Base-by-base conservation (phyloP, 2,329 filamentous ascomycete species). In the Neofusicoccum ribis region DNA sequence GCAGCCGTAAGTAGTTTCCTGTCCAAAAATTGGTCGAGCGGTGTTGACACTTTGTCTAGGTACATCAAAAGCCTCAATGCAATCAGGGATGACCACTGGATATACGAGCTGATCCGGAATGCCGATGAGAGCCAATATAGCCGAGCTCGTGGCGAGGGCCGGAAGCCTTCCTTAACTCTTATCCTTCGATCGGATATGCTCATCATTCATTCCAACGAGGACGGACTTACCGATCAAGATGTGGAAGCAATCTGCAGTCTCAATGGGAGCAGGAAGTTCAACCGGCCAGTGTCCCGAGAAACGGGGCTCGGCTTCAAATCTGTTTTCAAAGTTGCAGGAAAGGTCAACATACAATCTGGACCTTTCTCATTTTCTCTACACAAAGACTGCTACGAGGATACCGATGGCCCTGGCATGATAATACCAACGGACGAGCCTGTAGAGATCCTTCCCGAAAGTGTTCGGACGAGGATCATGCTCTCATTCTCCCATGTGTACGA, bases 331-430 rank as follows among this genome's bases (percentile, higher is more conserved):
- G 69, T 75, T 14, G 75, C 76, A 2, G 65, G 70, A 2, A 74
- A 74, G 23, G 78, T 79, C 9, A 70, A 74, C n/a, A 73, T 81
- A 17, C 78, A 80, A 59, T 81, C 79, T 0, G 75, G 74, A 0
- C 27, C 71, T 0, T 80, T 74, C 67, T 77, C 74, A 0, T 81
- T 80, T 65, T 69, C 64, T 2, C 80, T 79, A 51, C 50, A 72
- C n/a, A 70, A 79, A 64, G 64, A 60, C 1, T 56, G 37, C 23
- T 80, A 77, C 0, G 46, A 41, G 0, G 51, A 31, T 6, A 80
- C 83, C 3, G 75, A 76, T 0, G 84, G 83, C 0, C 72, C 86
- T 44, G 84, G 83, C 1, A 86, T 86, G 83, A 79, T 85, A 0
- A 79, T 78, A 0, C 84, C 84, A 60, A 74, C 72, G 6, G 70